Base-by-base conservation (phyloP, 2,329 filamentous ascomycete species). In the Akanthomyces dipterigenus region DNA sequence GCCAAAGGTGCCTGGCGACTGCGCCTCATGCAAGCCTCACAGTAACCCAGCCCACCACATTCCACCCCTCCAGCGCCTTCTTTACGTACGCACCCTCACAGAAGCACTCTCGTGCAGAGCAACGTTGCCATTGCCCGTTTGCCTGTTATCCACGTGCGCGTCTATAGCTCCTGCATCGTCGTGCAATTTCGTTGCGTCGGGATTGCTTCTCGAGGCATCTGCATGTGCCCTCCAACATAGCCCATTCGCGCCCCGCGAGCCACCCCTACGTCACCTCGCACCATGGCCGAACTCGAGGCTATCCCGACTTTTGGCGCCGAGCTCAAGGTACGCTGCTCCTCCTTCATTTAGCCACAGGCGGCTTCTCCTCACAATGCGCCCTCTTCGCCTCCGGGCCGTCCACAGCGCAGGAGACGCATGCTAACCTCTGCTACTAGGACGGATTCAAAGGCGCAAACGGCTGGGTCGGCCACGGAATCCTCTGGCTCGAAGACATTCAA, bases 401-500 rank as follows among this genome's bases (percentile, higher is more conserved):
- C 61, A 67, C 64, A 71, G 16, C n/a, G 36, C 26, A n/a, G 5
- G 12, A 8, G 22, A 28, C 28, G 6, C 24, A 55, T 50, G 43
- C 34, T 61, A 46, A 62, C 62, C 71, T 51, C 49, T 18, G 45
- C 48, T 59, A 24, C 18, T 55, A 97, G 91, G 95, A 99, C 86
- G 91, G 90, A 72, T 99, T 97, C 82, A 97, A 96, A 77, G 86
- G 91, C 20, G 92, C 96, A 73, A 97, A 93, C 77, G 86, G 83
- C 69, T 99, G 95, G 95, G 90, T 96, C 62, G 82, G 86, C 65
- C 88, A 90, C 73, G 92, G 93, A 65, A 96, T 99, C 73, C 81
- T 85, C 66, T 99, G 93, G 93, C 87, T 99, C 63, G 93, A 97
- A 70, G 95, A 99, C 70, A 90, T 99, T 65, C 91, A 99, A 75